Conservation (phyloP, 2,329 filamentous ascomycete genomes). For the Nakataea oryzae region DNA sequence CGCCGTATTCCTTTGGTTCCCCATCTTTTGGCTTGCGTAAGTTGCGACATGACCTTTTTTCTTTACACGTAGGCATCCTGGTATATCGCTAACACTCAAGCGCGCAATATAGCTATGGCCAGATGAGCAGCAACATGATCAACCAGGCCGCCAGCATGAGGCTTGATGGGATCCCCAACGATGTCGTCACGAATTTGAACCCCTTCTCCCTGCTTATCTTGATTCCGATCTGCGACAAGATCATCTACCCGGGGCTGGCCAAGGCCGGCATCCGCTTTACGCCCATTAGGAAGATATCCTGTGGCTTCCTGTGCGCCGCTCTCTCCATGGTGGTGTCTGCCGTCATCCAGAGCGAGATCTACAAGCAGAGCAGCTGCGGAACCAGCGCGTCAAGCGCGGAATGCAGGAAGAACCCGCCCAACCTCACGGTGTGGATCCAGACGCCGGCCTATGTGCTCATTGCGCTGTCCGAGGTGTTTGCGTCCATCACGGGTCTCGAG, state of each 20-base stretch:
- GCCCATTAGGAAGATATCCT: slow-evolving; percentile 65
- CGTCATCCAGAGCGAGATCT: slow-evolving; percentile 50
- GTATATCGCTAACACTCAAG: slow-evolving; percentile 22
- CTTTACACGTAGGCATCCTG: slow-evolving; percentile 23
- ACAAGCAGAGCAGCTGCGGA: slow-evolving; percentile 50
- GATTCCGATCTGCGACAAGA: slow-evolving; percentile 57
- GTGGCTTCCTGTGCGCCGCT: slow-evolving; percentile 55
- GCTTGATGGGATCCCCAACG: slow-evolving; percentile 64
- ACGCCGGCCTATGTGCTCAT: slow-evolving; percentile 37
- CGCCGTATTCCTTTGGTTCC: slow-evolving; percentile 59
- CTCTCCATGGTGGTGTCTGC: slow-evolving; percentile 47
- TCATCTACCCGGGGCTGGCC: slow-evolving; percentile 59
- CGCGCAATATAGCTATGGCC: not conserved
- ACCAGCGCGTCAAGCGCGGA: slow-evolving; percentile 26
- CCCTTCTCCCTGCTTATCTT: slow-evolving; percentile 65
- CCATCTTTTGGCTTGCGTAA: slow-evolving; percentile 44
- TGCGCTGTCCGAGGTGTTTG: slow-evolving; percentile 36
- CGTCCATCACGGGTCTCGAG: slow-evolving; percentile 50
- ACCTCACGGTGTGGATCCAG: slow-evolving; percentile 53
- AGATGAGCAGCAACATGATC: slow-evolving; percentile 45
- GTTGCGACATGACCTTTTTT: not conserved
- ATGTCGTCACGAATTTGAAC: slow-evolving; percentile 65
- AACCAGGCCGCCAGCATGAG: slow-evolving; percentile 56
- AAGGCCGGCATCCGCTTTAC: slow-evolving; percentile 55
- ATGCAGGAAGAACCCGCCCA: slow-evolving; percentile 24